Conservation (phyloP, 2,329 filamentous ascomycete genomes). For the Dactylellina haptotyla region DNA sequence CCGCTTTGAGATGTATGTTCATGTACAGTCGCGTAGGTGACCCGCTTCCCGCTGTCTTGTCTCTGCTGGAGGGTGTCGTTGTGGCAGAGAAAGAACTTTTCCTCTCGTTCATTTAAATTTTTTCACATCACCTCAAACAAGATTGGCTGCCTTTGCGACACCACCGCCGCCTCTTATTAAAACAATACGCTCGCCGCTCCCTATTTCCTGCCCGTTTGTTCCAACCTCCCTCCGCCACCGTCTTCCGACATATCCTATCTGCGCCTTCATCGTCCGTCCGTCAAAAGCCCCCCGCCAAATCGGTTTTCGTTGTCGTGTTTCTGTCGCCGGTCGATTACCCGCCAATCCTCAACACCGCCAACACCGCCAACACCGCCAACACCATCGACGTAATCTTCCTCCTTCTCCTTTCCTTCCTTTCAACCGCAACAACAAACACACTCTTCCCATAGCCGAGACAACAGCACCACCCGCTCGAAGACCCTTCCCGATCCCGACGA, state of each 20-base stretch:
- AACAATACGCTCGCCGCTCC: not conserved
- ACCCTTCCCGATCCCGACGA: not conserved
- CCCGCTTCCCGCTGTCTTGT: slow-evolving; percentile 30
- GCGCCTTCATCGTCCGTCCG: not conserved
- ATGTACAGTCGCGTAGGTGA: slow-evolving; percentile 45
- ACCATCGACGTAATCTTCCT: too few species aligned
- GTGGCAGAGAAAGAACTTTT: not conserved
- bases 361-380: not conserved
- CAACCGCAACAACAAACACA: too few species aligned
- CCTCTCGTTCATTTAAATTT: slow-evolving; percentile 19
- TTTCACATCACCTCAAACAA: slow-evolving; percentile 31
- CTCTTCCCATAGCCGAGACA: slow-evolving; percentile 1
- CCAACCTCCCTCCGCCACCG: not conserved
- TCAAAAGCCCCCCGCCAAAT: not conserved
- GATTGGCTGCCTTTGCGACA: slow-evolving; percentile 37
- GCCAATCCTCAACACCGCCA: not conserved
- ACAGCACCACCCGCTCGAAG: slow-evolving; percentile 14
- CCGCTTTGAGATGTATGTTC: too few species aligned
- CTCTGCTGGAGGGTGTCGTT: not conserved
- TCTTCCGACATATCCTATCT: not conserved
- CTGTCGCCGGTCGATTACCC: not conserved
- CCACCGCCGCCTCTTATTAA: not conserved
- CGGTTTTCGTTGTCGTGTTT: not conserved
- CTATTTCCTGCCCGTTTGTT: not conserved
- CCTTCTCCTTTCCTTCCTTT: too few species aligned